Evolutionary conservation across 306 rosid species (phyloP), one percentile per base, ranked within the genome.

Genomic region (Dicorynia guianensis): DNA sequence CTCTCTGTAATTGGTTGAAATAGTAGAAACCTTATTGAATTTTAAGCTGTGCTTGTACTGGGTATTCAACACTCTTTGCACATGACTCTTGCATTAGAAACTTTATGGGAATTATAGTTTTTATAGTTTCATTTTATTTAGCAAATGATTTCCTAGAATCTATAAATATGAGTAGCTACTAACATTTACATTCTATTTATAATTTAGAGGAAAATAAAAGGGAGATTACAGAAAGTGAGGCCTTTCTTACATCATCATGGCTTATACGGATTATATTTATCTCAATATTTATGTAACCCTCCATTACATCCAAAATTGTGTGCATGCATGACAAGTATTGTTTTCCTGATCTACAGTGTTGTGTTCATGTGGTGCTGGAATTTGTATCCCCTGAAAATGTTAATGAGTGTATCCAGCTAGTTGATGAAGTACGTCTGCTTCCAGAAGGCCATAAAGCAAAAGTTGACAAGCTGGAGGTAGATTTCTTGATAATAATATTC

Each of bases 381-480:
- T 96, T 96, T 66, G 70, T 96, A 59, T 96, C 99, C 36, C 96
- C 99, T 0, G 99, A 96, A 83, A 90, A 86, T 71, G 97, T 90
- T 42, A 40, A 80, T 0, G 85, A 96, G 85, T 85, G 93, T 76
- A 85, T 90, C 79, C 92, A 80, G 77, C 81, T 96, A 82, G 80
- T 79, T 20, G 91, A 96, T 58, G 97, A 90, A 86, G 74, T 82
- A 20, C 91, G 78, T 71, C 84, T 78, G 67, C 97, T 96, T 81
- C 99, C 98, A 8, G 83, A 82, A 71, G 87, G 81, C 67, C 97
- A 90, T 68, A 74, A 68, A 78, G 93, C 98, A 44, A 90, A 85
- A 87, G 87, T 79, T 49, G 93, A 92, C 81, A 91, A 88, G 79
- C 78, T 89, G 75, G 93, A 92, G 96, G 99, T 96, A 81, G 30